Evolutionary conservation across 495 filamentous ascomycete species (phyloP).

Genomic region (Penicillium nucicola): DNA sequence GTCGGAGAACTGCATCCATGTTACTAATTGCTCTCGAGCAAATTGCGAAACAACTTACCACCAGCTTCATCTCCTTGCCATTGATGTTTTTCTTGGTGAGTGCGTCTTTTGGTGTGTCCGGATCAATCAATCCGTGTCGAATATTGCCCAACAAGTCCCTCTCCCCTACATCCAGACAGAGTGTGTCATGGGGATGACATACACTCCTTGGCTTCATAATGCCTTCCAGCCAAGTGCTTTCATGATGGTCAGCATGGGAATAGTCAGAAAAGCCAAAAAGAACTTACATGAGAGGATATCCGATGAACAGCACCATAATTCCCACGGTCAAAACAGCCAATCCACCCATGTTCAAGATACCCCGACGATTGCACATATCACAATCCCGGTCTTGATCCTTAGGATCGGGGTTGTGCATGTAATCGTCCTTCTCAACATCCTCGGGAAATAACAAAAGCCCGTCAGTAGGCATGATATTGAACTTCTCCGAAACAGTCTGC

Average conservation of each 20-base stretch:
- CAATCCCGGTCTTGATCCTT: conserved; percentile 64
- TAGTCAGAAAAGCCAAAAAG: background rate
- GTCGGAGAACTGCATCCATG: conserved; percentile 62
- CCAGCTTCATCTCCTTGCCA: conserved; percentile 62
- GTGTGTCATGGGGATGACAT: conserved; percentile 42
- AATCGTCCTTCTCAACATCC: conserved; percentile 78
- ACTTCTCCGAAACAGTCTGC: conserved; percentile 76
- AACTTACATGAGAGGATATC: conserved; percentile 69
- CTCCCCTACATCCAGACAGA: conserved; percentile 57
- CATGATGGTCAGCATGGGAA: conserved; percentile 11
- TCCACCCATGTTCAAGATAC: conserved; percentile 65
- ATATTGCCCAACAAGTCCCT: conserved; percentile 58
- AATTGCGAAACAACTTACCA: conserved; percentile 42
- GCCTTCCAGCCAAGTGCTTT: conserved; percentile 56
- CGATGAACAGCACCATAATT: conserved; percentile 66
- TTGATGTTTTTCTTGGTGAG: conserved; percentile 53
- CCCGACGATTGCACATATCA: conserved; percentile 65
- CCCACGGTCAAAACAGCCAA: conserved; percentile 59
- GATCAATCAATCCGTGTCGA: conserved; percentile 62
- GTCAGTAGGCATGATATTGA: conserved; percentile 70
- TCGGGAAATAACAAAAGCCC: conserved; percentile 69
- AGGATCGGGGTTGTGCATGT: conserved; percentile 68
- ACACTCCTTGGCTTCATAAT: conserved; percentile 19
- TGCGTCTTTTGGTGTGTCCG: conserved; percentile 63
- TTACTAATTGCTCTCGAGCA: background rate